These are phyloP conservation scores for Nicotiana paniculata DNA, from an alignment of 257 asterid species.

Conservation along the genomic window DNA sequence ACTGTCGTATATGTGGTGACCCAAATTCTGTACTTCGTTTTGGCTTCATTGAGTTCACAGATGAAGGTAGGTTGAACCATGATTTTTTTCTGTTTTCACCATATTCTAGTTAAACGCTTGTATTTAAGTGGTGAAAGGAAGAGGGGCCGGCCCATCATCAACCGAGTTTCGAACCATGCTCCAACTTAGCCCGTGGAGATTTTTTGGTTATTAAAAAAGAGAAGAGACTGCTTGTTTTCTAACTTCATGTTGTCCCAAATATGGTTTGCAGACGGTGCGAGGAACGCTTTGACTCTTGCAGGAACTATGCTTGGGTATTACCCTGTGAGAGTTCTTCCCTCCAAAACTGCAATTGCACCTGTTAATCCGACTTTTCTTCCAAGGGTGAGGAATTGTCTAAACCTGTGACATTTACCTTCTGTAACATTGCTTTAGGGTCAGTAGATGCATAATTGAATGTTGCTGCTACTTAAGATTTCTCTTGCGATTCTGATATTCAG, in stretches of 20 bases:
- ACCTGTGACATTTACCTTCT: background rate
- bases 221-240: background rate
- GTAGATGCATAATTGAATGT: background rate
- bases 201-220: too few species aligned
- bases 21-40: slow-evolving; percentile 78
- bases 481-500: slow-evolving; percentile 20
- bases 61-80: slow-evolving; percentile 43
- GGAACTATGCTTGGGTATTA: slow-evolving; percentile 84
- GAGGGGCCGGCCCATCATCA: too few species aligned
- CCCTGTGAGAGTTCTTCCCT: slow-evolving; percentile 67
- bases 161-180: too few species aligned
- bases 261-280: slow-evolving; percentile 57
- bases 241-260: background rate
- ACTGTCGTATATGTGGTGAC: slow-evolving; percentile 78
- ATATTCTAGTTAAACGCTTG: background rate
- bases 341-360: slow-evolving; percentile 81
- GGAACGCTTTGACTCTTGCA: slow-evolving; percentile 55
- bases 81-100: background rate
- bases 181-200: too few species aligned
- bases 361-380: slow-evolving; percentile 76
- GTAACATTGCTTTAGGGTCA: background rate
- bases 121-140: too few species aligned
- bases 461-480: background rate
- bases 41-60: slow-evolving; percentile 65
- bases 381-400: slow-evolving; percentile 31